Percentiles rank a stretch among this genome's conserved stretches.
Evolutionary conservation across 345 rosid genomes (phyloP).

Genomic region (Sonneratia caseolaris): DNA sequence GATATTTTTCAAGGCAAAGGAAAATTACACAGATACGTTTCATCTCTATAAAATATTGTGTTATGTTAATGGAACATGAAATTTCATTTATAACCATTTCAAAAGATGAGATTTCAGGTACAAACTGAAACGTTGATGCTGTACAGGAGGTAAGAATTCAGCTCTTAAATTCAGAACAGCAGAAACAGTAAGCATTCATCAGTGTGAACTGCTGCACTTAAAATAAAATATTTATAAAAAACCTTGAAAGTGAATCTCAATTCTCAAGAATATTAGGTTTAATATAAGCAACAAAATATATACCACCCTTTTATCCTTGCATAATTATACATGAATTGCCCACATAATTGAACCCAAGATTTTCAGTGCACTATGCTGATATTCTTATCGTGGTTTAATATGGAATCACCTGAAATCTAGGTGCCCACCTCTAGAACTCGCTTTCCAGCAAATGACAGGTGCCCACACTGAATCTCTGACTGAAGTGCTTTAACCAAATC

Average conservation of each 20-base stretch:
- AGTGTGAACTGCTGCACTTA: neutral
- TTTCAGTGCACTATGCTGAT: neutral
- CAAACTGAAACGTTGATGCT: neutral
- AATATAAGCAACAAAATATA: neutral
- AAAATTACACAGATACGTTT: neutral
- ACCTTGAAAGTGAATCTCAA: neutral
- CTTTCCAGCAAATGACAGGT: conserved; percentile 48
- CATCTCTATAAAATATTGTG: neutral
- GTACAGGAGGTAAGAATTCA: neutral
- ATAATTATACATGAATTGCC: neutral
- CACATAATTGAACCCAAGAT: neutral
- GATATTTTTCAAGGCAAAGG: neutral
- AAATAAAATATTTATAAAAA: too few relatives aligned
- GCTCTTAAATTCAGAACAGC: neutral
- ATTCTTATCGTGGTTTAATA: conserved; percentile 2
- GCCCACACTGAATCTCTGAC: conserved; percentile 39
- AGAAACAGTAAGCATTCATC: neutral
- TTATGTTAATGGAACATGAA: neutral
- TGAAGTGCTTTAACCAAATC: conserved; percentile 80
- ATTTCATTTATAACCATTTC: neutral
- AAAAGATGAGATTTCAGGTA: neutral
- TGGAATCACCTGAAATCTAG: conserved; percentile 21
- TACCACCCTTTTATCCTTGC: neutral
- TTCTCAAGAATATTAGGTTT: neutral
- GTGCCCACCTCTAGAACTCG: conserved; percentile 70